Percentiles rank a stretch among this genome's conserved stretches.
Conservation (phyloP, 108 stramenopile genomes). For the Phaeodactylum tricornutum region DNA sequence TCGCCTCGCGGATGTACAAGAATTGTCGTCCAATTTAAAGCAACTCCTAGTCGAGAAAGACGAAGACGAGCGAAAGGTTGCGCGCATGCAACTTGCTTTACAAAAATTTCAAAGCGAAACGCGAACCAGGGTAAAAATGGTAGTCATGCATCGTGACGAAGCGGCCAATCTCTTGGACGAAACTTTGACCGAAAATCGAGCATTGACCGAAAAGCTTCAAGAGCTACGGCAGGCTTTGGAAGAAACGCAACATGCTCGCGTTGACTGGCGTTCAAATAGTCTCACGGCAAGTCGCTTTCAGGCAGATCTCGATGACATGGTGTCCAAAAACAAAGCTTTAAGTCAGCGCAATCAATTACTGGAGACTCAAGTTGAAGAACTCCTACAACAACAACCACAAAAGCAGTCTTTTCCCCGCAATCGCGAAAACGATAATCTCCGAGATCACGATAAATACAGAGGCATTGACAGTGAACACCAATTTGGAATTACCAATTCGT, state of each 20-base stretch:
- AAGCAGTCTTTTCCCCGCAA: no score
- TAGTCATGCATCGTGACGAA: conserved; percentile 1
- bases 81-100: neutral
- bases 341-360: neutral
- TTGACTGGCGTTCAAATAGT: neutral
- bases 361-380: no score
- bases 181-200: conserved; percentile 2
- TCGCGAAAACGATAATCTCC: neutral
- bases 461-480: neutral
- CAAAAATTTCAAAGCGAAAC: conserved; percentile 2
- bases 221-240: neutral
- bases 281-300: neutral
- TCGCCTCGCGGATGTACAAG: conserved; percentile 5
- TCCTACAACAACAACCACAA: no score
- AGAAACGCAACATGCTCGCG: neutral
- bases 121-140: neutral
- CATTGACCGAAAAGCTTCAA: neutral
- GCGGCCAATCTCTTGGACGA: conserved; percentile 1
- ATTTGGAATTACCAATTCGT: no score
- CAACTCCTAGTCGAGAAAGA: conserved; percentile 2
- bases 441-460: neutral
- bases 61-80: neutral
- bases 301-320: neutral
- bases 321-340: neutral
- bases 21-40: conserved; percentile 2